Evolutionary conservation across 1,139 yeast species (phyloP), one percentile per base, ranked within the genome.

Genomic region (Arxiozyma telluris): DNA sequence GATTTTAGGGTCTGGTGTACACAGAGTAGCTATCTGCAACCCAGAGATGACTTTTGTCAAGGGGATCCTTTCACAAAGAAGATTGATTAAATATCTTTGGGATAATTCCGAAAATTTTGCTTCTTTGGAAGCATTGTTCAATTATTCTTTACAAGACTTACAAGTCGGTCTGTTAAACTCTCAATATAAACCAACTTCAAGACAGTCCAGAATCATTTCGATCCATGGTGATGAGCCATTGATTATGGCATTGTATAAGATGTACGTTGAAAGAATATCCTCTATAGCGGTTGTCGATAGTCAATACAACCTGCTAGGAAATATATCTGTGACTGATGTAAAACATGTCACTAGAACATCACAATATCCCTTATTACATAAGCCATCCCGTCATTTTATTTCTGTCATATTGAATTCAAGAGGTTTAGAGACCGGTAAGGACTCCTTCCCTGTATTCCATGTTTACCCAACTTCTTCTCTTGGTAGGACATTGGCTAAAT

Each of bases 381-480:
- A 87, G 67, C 78, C 94, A 9, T 94, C 96, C 69, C 77, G 89
- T 65, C 93, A 87, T 69, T 93, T 91, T 67, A 82, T 93, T 57
- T 83, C 95, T 41, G 87, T 89, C 59, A 90, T 91, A 59, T 78
- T 93, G 59, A 84, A 87, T 62, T 84, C 84, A 58, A 84, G 96
- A 65, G 98, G 98, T 18, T 78, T 93, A 41, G 95, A 85, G 65
- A 67, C 63, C 49, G 93, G 90, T 66, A 90, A 91, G 71, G 98
- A 93, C 73, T 91, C 94, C 50, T 91, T 84, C 76, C 98, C 98
- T 18, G 91, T 93, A 50, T 93, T 93, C 78, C 96, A 91, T 69
- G 96, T 91, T 39, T 85, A 87, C 59, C 80, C 82, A 57, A 79
- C 79, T 49, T 82, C 94, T 17, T 84, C 94, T 0, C 77, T 93